phyloP scores from a whole-genome alignment of 2,329 filamentous ascomycete genomes.

The Claviceps quebecensis region DNA sequence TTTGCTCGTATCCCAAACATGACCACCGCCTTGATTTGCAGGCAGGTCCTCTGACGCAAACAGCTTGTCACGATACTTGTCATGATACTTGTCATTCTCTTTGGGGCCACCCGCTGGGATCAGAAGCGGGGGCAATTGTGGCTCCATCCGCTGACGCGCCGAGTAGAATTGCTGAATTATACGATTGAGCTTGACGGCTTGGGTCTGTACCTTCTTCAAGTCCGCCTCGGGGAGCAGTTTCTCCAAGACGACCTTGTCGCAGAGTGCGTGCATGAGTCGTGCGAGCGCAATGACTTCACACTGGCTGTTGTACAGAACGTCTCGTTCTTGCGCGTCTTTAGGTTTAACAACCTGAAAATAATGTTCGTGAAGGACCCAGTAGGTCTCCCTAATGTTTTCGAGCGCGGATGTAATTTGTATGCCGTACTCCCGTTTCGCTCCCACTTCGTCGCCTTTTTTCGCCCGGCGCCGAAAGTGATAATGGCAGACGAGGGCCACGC shows the following conservation, averaged over 20 bases:
- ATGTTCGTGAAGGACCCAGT: conserved; percentile 25
- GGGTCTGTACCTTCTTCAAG: conserved; percentile 18
- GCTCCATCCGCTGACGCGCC: conserved; percentile 20
- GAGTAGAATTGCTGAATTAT: conserved; percentile 23
- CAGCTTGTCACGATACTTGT: neutral
- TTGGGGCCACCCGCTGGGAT: neutral
- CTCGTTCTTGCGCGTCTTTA: conserved; percentile 13
- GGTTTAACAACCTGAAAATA: conserved; percentile 17
- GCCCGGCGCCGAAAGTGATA: conserved; percentile 22
- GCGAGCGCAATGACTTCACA: conserved; percentile 30
- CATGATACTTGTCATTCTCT: conserved; percentile 7
- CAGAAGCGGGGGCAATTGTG: conserved; percentile 13
- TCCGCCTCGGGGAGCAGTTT: conserved; percentile 22
- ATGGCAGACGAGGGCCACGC: conserved; percentile 36
- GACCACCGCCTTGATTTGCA: conserved; percentile 10
- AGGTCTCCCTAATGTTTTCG: conserved; percentile 34
- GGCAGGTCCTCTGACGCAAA: conserved; percentile 5
- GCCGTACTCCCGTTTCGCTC: conserved; percentile 30
- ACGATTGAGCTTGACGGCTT: conserved; percentile 23
- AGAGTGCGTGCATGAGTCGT: conserved; percentile 30
- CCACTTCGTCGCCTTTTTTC: conserved; percentile 16
- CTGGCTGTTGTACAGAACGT: conserved; percentile 19
- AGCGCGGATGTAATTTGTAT: conserved; percentile 37
- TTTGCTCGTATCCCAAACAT: conserved; percentile 20
- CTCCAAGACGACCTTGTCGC: conserved; percentile 29